Evolutionary conservation across 2,329 filamentous ascomycete species (phyloP), one percentile per base, ranked within the genome.

Genomic region (Trichophyton schoenleinii): DNA sequence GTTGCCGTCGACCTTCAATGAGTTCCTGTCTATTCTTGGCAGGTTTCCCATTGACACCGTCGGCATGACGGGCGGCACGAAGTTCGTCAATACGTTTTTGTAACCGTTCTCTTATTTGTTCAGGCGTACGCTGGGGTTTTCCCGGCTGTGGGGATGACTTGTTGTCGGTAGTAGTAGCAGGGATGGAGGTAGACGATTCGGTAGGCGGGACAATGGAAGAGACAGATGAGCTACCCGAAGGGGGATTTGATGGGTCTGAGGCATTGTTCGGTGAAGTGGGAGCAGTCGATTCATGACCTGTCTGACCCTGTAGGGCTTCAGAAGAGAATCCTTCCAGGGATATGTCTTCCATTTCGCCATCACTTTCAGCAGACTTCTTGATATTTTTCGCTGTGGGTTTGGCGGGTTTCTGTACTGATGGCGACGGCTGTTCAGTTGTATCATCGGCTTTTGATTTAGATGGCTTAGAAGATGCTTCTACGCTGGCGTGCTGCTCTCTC

Each of bases 21-120:
- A 99, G 82, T 71, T 97, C 91, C 75, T 95, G 88, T 64, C 94
- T 84, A 63, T 89, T 95, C 65, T 88, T 85, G 62, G 92, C 89
- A 15, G 88, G 86, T 69, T 87, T 87, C 63, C 90, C 90, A 67
- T 95, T 86, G 0, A 86, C 81, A 4, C 88, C 89, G 67, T 95
- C 90, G 4, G 92, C 91, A 73, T 96, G 96, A 63, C 94, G 86
- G 28, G 86, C 85, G 8, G 89, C 88, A 63, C 92, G 88, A 58
- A 97, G 83, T 53, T 87, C 87, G 67, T 94, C 89, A 61, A 99
- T 91, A 64, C 86, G 88, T 67, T 88, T 88, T 61, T 88, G 86
- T 58, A 99, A 80, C 52, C 91, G 87, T 62, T 87, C 84, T 69
- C 88, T 86, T 55, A 96, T 83, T 28, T 87, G 83, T 63, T 89